Percentiles rank a stretch among this genome's conserved stretches.
Conservation (phyloP, 1,284 basidiomycete genomes). For the Rhodotorula mucilaginosa region DNA sequence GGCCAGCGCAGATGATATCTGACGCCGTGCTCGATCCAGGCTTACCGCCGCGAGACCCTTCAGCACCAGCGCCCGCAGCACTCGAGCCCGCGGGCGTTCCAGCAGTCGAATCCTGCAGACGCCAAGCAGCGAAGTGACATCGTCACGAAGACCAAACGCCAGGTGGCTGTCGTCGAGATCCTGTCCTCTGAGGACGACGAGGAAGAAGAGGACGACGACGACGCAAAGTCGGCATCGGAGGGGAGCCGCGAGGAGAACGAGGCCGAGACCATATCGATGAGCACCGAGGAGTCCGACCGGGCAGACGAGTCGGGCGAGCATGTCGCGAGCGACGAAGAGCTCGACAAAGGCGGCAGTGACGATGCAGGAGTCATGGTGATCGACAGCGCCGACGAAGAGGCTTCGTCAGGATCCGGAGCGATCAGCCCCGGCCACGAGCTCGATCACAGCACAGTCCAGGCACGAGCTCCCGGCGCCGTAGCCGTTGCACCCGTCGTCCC, state of each 20-base stretch:
- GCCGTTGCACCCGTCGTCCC: neutral
- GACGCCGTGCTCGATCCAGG: neutral
- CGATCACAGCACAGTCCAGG: too few species aligned
- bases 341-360: too few species aligned
- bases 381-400: too few species aligned
- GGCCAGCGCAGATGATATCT: too few species aligned
- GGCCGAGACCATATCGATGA: neutral
- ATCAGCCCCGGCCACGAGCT: too few species aligned
- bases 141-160: neutral
- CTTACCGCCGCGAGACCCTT: conserved; percentile 14
- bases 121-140: neutral
- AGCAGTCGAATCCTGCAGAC: neutral
- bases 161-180: conserved; percentile 13
- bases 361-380: too few species aligned
- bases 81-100: neutral
- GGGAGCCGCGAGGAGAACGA: neutral
- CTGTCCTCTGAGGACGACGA: conserved; percentile 5
- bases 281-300: too few species aligned
- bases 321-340: neutral
- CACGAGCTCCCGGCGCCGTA: too few species aligned
- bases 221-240: neutral
- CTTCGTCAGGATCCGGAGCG: too few species aligned
- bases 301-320: neutral
- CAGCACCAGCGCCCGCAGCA: conserved; percentile 2
- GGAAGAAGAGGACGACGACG: conserved; percentile 9